phyloP scores from a whole-genome alignment of 495 filamentous ascomycete genomes.

The Penicillium taxi region DNA sequence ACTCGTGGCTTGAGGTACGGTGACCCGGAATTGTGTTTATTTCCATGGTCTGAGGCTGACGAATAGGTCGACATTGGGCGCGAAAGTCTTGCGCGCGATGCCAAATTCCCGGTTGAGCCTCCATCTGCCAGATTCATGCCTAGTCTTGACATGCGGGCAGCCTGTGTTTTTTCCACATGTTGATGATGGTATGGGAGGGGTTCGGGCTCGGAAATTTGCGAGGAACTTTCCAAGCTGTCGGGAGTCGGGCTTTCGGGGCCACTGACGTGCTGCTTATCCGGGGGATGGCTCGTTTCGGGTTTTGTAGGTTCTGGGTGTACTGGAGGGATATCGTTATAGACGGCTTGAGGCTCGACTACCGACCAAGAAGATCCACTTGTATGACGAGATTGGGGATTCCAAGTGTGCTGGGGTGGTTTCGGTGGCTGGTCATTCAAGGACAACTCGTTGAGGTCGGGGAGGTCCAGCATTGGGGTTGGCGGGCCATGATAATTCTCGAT shows the following conservation, averaged over 20 bases:
- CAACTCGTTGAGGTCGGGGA: slow-evolving; percentile 21
- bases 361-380: slow-evolving; percentile 40
- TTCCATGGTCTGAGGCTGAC: slow-evolving; percentile 54
- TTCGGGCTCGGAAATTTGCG: slow-evolving; percentile 28
- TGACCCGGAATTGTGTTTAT: slow-evolving; percentile 37
- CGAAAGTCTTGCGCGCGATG: slow-evolving; percentile 49
- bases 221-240: slow-evolving; percentile 34
- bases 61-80: slow-evolving; percentile 69
- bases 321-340: too few species aligned
- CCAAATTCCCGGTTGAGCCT: slow-evolving; percentile 46
- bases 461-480: slow-evolving; percentile 17
- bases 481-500: slow-evolving; percentile 25
- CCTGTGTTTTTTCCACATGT: slow-evolving; percentile 18
- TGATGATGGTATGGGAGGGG: slow-evolving; percentile 47
- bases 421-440: slow-evolving; percentile 32
- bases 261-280: slow-evolving; percentile 22
- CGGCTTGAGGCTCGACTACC: slow-evolving; percentile 23
- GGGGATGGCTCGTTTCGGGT: slow-evolving; percentile 13
- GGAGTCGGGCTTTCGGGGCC: slow-evolving; percentile 26
- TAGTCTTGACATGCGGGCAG: slow-evolving; percentile 8
- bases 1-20: slow-evolving; percentile 46
- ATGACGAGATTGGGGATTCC: slow-evolving; percentile 34
- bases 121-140: slow-evolving; percentile 15
- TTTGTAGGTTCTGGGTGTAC: too few species aligned
- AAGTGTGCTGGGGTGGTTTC: slow-evolving; percentile 30